Evolutionary conservation across 225 moss, liverwort and hornwort species (phyloP).

Genomic region (Sphagnum contortum): DNA sequence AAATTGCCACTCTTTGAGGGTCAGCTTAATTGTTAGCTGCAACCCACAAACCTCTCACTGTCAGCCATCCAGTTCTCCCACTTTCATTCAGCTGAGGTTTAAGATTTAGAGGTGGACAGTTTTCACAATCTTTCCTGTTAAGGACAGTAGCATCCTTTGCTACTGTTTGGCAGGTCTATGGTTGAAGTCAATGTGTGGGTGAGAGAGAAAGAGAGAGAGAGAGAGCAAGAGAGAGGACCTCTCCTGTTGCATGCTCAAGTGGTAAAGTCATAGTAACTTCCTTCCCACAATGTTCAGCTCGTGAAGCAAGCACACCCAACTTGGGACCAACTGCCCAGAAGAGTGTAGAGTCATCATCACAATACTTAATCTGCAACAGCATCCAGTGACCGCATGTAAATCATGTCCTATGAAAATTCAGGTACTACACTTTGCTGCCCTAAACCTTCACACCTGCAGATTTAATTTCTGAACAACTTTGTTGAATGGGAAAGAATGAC

Average conservation of each 20-base stretch:
- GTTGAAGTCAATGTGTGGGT: too few relatives aligned
- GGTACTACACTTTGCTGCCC: too few relatives aligned
- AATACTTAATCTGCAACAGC: constrained; percentile 70
- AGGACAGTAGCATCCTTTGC: too few relatives aligned
- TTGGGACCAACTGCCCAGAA: constrained; percentile 81
- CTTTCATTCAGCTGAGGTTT: too few relatives aligned
- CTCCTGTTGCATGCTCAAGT: constrained; percentile 72
- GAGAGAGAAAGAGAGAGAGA: too few relatives aligned
- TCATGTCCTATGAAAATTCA: neutral
- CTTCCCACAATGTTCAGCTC: constrained; percentile 83
- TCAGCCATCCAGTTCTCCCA: too few relatives aligned
- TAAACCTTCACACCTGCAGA: too few relatives aligned
- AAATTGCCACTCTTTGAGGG: constrained; percentile 95
- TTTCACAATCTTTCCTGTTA: too few relatives aligned
- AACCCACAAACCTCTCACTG: neutral
- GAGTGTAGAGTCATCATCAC: constrained; percentile 85
- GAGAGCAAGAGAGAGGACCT: constrained; percentile 27
- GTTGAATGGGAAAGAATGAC: too few relatives aligned
- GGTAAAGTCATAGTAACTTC: constrained; percentile 73
- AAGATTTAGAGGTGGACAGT: too few relatives aligned
- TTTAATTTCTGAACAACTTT: too few relatives aligned
- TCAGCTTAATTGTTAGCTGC: constrained; percentile 73
- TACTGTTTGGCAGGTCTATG: too few relatives aligned
- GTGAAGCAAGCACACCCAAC: constrained; percentile 45
- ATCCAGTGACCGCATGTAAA: neutral